Conservation (phyloP, 2,329 filamentous ascomycete species). For the Monilinia aucupariae region DNA sequence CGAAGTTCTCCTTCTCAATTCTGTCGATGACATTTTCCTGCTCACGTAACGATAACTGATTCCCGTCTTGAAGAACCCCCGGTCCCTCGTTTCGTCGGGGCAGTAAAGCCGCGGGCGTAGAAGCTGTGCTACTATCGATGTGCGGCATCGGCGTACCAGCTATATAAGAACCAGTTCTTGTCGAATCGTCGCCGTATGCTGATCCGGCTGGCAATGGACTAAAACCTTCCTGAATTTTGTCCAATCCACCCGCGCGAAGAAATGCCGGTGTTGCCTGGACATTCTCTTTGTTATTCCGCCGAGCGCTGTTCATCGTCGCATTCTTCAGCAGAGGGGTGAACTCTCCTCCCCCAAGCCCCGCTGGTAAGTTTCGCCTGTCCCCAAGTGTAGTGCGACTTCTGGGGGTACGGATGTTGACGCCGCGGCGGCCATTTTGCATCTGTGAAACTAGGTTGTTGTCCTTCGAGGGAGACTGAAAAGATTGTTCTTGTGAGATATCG, state of each 20-base stretch:
- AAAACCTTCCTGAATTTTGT: constrained; percentile 63
- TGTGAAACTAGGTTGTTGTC: constrained; percentile 67
- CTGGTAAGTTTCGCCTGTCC: constrained; percentile 65
- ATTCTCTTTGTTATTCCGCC: constrained; percentile 58
- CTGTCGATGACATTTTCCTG: constrained; percentile 94
- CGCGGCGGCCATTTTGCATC: constrained; percentile 59
- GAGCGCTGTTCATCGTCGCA: constrained; percentile 66
- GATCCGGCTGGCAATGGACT: constrained; percentile 70
- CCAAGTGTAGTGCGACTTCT: constrained; percentile 62
- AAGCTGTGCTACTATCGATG: constrained; percentile 68
- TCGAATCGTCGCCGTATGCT: constrained; percentile 54
- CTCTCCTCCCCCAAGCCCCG: constrained; percentile 60
- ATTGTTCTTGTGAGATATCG: constrained; percentile 81
- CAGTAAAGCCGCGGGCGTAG: constrained; percentile 72
- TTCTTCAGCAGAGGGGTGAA: constrained; percentile 92
- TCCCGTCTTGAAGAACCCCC: constrained; percentile 74
- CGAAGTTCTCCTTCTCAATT: constrained; percentile 98
- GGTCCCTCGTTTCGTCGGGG: constrained; percentile 58
- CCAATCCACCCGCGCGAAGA: constrained; percentile 50
- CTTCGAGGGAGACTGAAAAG: constrained; percentile 76
- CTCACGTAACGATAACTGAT: constrained; percentile 84
- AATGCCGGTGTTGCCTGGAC: constrained; percentile 63
- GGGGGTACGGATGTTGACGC: constrained; percentile 64
- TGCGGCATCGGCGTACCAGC: constrained; percentile 72
- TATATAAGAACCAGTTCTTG: constrained; percentile 53